A percentile compares a stretch with the other conserved stretches of the same genome.
Evolutionary conservation across 2,329 filamentous ascomycete species (phyloP).

Genomic region (Botrytis pseudocinerea): DNA sequence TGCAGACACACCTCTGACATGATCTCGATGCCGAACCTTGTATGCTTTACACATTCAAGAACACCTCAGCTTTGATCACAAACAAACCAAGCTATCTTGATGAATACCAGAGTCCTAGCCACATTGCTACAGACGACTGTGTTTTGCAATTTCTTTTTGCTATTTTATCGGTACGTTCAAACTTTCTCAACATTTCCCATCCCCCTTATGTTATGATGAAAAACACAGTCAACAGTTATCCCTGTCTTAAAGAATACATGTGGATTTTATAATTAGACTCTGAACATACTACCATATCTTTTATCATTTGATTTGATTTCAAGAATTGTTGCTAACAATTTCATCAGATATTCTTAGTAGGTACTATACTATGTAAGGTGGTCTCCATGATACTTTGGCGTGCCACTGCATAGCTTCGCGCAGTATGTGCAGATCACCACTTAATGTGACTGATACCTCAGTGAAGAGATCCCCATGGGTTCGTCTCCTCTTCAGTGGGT

Average conservation of each 20-base stretch:
- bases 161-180: slow-evolving; percentile 15
- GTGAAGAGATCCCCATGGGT: neutral
- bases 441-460: neutral
- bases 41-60: neutral
- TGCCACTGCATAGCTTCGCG: neutral
- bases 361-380: neutral
- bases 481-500: neutral
- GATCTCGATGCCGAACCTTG: neutral
- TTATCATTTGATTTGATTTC: slow-evolving; percentile 7
- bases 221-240: slow-evolving; percentile 26
- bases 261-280: slow-evolving; percentile 27
- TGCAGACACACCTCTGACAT: neutral
- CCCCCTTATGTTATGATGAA: slow-evolving; percentile 21
- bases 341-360: slow-evolving; percentile 12
- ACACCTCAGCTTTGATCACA: neutral
- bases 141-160: neutral
- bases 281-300: slow-evolving; percentile 13
- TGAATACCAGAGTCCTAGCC: neutral
- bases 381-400: neutral
- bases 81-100: neutral
- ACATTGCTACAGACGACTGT: neutral
- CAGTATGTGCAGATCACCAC: neutral
- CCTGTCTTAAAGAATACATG: slow-evolving; percentile 25
- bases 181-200: neutral
- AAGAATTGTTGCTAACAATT: slow-evolving; percentile 12